Base-by-base conservation (phyloP, 2,329 filamentous ascomycete species). In the Phaeosphaeriaceae sp. region DNA sequence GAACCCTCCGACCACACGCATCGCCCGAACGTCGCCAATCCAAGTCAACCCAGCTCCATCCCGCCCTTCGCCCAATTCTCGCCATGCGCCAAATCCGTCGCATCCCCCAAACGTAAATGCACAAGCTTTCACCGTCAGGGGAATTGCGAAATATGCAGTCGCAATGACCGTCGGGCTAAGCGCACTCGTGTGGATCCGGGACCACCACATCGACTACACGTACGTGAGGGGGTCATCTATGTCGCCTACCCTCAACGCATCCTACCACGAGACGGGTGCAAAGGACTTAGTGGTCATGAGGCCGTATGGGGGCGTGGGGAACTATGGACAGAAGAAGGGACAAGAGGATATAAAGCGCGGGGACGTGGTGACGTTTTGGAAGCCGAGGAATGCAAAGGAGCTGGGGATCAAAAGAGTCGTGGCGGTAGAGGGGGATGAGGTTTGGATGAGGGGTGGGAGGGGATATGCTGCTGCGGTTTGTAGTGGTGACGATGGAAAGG, bases 341-440 rank as follows among this genome's bases (percentile, higher is more conserved):
- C 25, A 27, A 4, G 31, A 3, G 4, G 57, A 73, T 15, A 56
- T 83, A 1, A 54, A 74, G 51, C 67, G 80, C 45, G 81, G 81
- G 22, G 81, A 83, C 56, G 60, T 83, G 0, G 76, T 84, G 0
- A 76, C 75, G 25, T 81, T 83, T 59, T 76, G 72, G 69, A 76
- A 78, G 41, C 93, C 93, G 0, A 79, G 84, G 15, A 84, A 90
- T 59, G 90, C 92, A 0, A 87, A 91, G 27, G 82, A 85, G 21
- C 81, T 89, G 44, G 87, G 87, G 0, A 86, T 97, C 33, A 99
- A 99, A 81, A 85, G 95, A 42, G 85, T 99, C 11, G 83, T 97
- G 24, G 95, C 86, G 0, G 71, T 97, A 3, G 89, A 90, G 52
- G 93, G 93, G 10, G 94, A 98, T 73, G 81, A 86, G 1, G 87